Evolutionary conservation across 2,329 filamentous ascomycete genomes (phyloP), one percentile per base, ranked within the genome.

Genomic region (Tolypocladium album): DNA sequence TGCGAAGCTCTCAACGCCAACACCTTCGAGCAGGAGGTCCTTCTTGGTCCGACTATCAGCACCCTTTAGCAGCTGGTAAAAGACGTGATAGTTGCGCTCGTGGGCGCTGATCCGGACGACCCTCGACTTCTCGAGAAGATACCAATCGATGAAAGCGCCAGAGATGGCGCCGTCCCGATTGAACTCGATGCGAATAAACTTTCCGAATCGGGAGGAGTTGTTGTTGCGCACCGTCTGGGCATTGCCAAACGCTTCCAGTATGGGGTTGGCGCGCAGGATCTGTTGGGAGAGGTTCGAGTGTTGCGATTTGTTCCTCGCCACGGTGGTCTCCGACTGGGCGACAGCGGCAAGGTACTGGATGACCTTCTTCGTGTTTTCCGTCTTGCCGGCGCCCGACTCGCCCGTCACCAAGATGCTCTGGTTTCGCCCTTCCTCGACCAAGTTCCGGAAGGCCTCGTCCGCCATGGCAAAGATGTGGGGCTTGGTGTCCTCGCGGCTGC

Each of bases 321-420:
- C 71, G 2, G 88, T 82, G 0, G 87, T 86, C 61, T 97, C 93
- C 0, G 90, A 85, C 50, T 90, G 89, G 12, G 94, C 94, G 55
- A 99, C 94, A 1, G 94, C 92, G 17, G 94, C 94, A 52, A 99
- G 85, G 70, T 99, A 99, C 69, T 99, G 95, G 59, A 99, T 99
- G 66, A 99, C 94, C 73, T 99, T 99, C 72, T 99, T 99, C 20
- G 94, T 99, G 71, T 99, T 99, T 72, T 99, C 94, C 0, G 94
- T 99, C 77, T 99, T 99, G 67, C 94, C 94, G 40, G 94, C 94
- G 70, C 94, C 94, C 22, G 94, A 99, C 77, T 99, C 94, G 75
- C 94, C 94, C 3, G 94, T 99, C 27, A 99, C 95, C 58, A 99
- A 80, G 67, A 99, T 99, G 69, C 93, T 97, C 75, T 99, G 94